Evolutionary conservation across 805 yeast species (phyloP).

Genomic region (Candida manassasensis): DNA sequence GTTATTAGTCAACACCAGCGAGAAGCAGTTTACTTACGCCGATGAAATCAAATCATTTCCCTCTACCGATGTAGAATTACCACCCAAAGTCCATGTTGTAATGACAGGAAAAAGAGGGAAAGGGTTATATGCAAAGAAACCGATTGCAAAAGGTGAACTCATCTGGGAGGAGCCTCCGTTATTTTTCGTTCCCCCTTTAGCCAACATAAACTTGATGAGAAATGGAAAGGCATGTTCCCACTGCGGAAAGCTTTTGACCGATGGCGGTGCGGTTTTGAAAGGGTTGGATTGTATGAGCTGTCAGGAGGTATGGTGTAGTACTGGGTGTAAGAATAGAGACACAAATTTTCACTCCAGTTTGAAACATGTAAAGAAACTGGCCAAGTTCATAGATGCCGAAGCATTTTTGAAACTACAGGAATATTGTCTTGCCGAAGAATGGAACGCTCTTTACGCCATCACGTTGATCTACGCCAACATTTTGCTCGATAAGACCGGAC

Average conservation of each 20-base stretch:
- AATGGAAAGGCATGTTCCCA: slow-evolving; percentile 65
- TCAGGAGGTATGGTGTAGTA: slow-evolving; percentile 66
- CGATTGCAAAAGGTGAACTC: slow-evolving; percentile 45
- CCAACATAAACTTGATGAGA: slow-evolving; percentile 53
- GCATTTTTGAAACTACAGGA: slow-evolving; percentile 55
- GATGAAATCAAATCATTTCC: slow-evolving; percentile 47
- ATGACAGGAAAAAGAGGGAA: slow-evolving; percentile 55
- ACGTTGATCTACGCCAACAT: slow-evolving; percentile 51
- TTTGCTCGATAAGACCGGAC: slow-evolving; percentile 39
- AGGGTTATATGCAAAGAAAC: slow-evolving; percentile 50
- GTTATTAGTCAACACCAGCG: slow-evolving; percentile 29
- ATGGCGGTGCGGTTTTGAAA: slow-evolving; percentile 28
- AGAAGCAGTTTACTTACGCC: slow-evolving; percentile 46
- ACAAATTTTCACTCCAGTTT: slow-evolving; percentile 46
- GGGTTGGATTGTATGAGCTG: slow-evolving; percentile 68
- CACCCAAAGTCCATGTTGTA: slow-evolving; percentile 40
- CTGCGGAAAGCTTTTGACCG: slow-evolving; percentile 56
- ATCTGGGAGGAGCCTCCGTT: slow-evolving; percentile 61
- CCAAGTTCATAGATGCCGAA: slow-evolving; percentile 37
- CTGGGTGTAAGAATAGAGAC: slow-evolving; percentile 52
- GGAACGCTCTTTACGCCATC: slow-evolving; percentile 66
- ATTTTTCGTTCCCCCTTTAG: slow-evolving; percentile 64
- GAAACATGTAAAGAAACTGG: slow-evolving; percentile 47
- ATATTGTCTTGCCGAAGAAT: slow-evolving; percentile 58
- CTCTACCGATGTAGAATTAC: slow-evolving; percentile 42